Evolutionary conservation across 805 yeast genomes (phyloP), one percentile per base, ranked within the genome.

Genomic region (Myxozyma geophila): DNA sequence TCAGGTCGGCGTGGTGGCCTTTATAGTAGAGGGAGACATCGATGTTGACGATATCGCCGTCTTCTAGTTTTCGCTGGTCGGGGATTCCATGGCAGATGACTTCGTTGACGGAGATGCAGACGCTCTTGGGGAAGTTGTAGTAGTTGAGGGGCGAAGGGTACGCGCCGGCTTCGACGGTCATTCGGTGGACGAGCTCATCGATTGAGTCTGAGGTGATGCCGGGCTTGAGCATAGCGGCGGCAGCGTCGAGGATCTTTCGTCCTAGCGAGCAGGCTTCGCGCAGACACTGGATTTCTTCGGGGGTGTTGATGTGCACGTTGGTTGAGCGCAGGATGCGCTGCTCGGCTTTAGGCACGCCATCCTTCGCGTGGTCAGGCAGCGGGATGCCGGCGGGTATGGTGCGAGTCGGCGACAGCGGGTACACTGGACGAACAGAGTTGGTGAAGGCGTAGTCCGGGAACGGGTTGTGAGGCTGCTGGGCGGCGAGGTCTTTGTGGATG

Each of bases 81-180:
- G 99, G 99, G 63, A 95, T 89, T 67, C 99, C 99, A 76, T 95
- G 99, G 75, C 99, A 95, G 65, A 95, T 89, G 62, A 92, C 87
- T 80, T 95, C 99, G 77, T 95, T 95, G 50, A 95, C 88, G 1
- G 97, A 91, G 0, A 97, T 91, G 78, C 99, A 95, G 48, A 90
- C 83, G 23, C 95, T 86, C 75, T 92, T 92, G 49, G 98, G 98
- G 79, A 85, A 95, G 77, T 91, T 89, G 79, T 87, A 92, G 79
- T 95, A 95, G 79, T 95, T 95, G 68, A 93, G 80, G 2, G 99
- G 97, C 12, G 97, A 90, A 19, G 99, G 99, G 75, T 95, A 95
- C 2, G 92, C 91, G 68, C 87, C 86, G 76, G 97, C 84, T 76
- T 90, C 90, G 71, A 92, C 80, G 63, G 97, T 89, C 72, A 92